Base-by-base conservation (phyloP, 108 stramenopile genomes). In the Craspedostauros australis region DNA sequence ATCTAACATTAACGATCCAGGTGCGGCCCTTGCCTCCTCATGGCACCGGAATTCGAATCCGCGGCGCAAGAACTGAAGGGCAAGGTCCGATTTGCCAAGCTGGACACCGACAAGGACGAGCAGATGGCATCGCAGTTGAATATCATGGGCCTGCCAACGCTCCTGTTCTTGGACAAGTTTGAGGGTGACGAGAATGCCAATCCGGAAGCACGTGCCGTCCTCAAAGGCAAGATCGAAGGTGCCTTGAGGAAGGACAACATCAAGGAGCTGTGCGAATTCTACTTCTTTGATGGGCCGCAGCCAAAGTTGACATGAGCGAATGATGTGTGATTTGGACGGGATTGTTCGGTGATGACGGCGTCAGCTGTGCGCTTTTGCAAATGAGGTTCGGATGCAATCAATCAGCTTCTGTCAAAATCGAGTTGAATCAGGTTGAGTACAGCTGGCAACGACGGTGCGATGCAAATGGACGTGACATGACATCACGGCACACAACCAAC, bases 41-140 rank as follows among this genome's bases (percentile, higher is more conserved):
- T 73, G 83, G 78, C 83, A 5, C 87, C 87, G n/a, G 82, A 88
- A 60, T 88, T 82, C 64, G 87, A 88, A 73, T 51, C 52, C 11
- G 87, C 87, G n/a, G 87, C 87, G 3, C 38, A 79, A 44, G 76
- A 82, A 37, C 61, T 80, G 4, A 52, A 69, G 31, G 79, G 79
- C 4, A 75, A 77, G 46, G 83, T 84, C n/a, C 60, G 81, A 62
- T 88, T 88, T 50, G 87, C 79, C 50, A 88, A 88, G 53, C 22
- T 88, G 5, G 87, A 88, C 50, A 88, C 87, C 0, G 87, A 88
- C 50, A 45, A 80, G 39, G 79, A 88, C 42, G 82, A 81, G 33
- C 38, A 51, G 15, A 88, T 88, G 87, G 83, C 87, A 2, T 55
- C 77, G n/a, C 41, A 81, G 28, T 64, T 88, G 19, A 72, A 70